Conservation (phyloP, 2,329 filamentous ascomycete species). For the Clarireedia hainanense region DNA sequence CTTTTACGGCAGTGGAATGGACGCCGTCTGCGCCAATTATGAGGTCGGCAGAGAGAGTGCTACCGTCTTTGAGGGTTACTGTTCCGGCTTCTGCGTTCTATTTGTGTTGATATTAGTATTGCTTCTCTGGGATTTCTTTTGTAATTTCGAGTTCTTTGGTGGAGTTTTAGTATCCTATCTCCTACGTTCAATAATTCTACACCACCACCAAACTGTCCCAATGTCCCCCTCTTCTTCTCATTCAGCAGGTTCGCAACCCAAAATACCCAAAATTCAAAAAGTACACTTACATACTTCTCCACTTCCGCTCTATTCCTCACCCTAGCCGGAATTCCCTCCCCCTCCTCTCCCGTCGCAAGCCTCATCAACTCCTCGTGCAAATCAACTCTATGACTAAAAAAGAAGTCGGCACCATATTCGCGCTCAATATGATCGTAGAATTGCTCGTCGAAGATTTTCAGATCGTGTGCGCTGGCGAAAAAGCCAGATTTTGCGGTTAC, state of each 20-base stretch:
- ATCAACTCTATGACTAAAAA: conserved; percentile 43
- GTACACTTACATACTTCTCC: conserved; percentile 18
- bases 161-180: conserved; percentile 2
- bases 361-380: conserved; percentile 46
- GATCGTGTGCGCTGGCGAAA: conserved; percentile 24
- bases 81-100: conserved; percentile 24
- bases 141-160: not conserved
- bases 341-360: conserved; percentile 34
- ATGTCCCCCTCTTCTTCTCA: not conserved
- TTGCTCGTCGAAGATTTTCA: conserved; percentile 11
- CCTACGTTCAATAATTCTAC: not conserved
- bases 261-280: not conserved
- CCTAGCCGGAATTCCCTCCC: conserved; percentile 29
- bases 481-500: conserved; percentile 27
- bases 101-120: too few relatives aligned
- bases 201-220: not conserved
- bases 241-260: conserved; percentile 21
- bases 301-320: conserved; percentile 36
- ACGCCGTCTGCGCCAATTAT: conserved; percentile 50
- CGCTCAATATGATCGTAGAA: conserved; percentile 12
- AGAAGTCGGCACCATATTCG: conserved; percentile 36
- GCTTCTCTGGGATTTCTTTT: too few relatives aligned
- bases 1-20: conserved; percentile 5
- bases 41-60: conserved; percentile 38
- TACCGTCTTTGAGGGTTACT: conserved; percentile 39